phyloP scores from a whole-genome alignment of 2,329 filamentous ascomycete species.

The Colletotrichum sansevieriae region DNA sequence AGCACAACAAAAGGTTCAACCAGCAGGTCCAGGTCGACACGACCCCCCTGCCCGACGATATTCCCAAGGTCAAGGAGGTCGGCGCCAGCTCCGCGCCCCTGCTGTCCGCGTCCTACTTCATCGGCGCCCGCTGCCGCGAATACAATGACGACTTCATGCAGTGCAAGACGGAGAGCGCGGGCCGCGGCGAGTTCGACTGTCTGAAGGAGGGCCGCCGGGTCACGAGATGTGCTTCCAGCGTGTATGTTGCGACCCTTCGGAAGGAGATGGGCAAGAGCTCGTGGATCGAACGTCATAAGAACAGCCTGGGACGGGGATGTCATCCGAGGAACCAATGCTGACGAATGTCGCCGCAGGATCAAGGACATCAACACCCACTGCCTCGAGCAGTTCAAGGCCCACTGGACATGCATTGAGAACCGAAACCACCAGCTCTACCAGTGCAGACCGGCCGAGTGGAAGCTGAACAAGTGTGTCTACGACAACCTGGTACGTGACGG shows the following conservation, averaged over 20 bases:
- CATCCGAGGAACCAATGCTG: background rate
- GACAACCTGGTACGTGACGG: constrained; percentile 86
- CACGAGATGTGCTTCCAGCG: constrained; percentile 94
- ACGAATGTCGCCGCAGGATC: constrained; percentile 67
- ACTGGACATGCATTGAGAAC: constrained; percentile 96
- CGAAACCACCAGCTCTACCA: constrained; percentile 99
- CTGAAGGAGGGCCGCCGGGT: constrained; percentile 97
- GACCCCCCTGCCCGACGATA: constrained; percentile 90
- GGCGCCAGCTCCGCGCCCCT: constrained; percentile 93
- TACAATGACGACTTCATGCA: constrained; percentile 99
- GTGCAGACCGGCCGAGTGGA: constrained; percentile 88
- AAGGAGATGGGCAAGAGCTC: too few species aligned
- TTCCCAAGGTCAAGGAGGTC: constrained; percentile 94
- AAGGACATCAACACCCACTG: constrained; percentile 97
- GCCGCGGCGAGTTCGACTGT: constrained; percentile 92
- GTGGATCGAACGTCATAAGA: too few species aligned
- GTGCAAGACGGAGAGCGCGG: constrained; percentile 96
- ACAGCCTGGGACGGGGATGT: too few species aligned
- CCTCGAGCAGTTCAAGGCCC: constrained; percentile 88
- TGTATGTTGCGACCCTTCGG: constrained; percentile 73
- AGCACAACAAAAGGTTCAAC: constrained; percentile 79
- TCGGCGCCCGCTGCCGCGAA: constrained; percentile 91
- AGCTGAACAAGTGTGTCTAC: constrained; percentile 94
- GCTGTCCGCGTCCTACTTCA: constrained; percentile 94
- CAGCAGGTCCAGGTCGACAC: constrained; percentile 94